A percentile compares a stretch with the other conserved stretches of the same genome.
Evolutionary conservation across 2,329 filamentous ascomycete genomes (phyloP).

Genomic region (Teratosphaeriaceae sp.): DNA sequence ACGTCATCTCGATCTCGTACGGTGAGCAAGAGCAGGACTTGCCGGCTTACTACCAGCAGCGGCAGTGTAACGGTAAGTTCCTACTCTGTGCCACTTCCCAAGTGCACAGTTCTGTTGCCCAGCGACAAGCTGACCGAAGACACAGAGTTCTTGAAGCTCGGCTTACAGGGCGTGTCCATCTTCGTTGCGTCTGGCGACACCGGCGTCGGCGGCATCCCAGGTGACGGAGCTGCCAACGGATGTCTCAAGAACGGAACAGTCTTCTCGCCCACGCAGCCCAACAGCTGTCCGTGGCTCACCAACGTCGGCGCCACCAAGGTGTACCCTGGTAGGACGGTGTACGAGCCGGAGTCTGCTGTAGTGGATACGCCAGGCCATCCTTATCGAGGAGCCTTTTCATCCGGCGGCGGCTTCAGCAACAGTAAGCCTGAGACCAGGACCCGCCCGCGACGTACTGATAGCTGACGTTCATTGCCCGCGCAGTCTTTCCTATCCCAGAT

Average conservation of each 20-base stretch:
- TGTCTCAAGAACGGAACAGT: conserved; percentile 19
- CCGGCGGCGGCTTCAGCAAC: conserved; percentile 31
- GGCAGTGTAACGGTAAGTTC: conserved; percentile 30
- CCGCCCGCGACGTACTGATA: neutral
- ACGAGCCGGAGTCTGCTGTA: conserved; percentile 12
- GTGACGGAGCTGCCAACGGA: conserved; percentile 23
- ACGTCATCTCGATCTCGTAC: conserved; percentile 56
- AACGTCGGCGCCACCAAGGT: conserved; percentile 21
- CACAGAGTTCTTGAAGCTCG: conserved; percentile 43
- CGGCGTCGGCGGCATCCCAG: conserved; percentile 28
- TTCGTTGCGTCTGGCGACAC: conserved; percentile 45
- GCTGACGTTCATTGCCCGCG: neutral
- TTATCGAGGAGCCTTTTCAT: conserved; percentile 9
- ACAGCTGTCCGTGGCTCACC: conserved; percentile 23
- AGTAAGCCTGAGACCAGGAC: too few relatives aligned
- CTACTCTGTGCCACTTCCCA: neutral
- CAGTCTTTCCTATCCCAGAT: conserved; percentile 21
- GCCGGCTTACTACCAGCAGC: conserved; percentile 48
- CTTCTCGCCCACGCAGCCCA: conserved; percentile 23
- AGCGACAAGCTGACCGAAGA: too few relatives aligned
- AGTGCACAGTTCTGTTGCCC: too few relatives aligned
- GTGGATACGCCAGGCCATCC: conserved; percentile 11
- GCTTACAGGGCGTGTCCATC: conserved; percentile 43
- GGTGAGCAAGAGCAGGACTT: conserved; percentile 50
- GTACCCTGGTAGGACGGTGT: conserved; percentile 20